Evolutionary conservation across 139 green algal genomes (phyloP), one percentile per base, ranked within the genome.

Genomic region (Chlorella sp.): DNA sequence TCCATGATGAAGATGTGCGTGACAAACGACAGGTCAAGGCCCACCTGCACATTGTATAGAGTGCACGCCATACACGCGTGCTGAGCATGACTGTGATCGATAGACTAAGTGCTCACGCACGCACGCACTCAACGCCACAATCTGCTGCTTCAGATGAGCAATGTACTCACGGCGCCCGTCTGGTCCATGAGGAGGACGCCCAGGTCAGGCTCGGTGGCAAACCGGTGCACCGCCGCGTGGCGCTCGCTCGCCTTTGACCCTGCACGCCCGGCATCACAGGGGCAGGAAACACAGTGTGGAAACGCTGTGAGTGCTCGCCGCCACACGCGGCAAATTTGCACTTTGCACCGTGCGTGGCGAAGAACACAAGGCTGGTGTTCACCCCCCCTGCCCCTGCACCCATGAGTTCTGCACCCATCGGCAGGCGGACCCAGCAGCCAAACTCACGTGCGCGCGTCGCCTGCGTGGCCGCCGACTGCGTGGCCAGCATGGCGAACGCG

Each of bases 1-100:
- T 99, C 95, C 94, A 98, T 95, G 26, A 99, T 77, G 70, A 96
- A 95, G 14, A 99, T 91, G 59, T 87, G 75, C 24, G 62, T 68
- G 20, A 91, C 93, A 77, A 97, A 98, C 23, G 77, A 88, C 59
- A 98, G 85, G 78, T 98, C 95, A 36, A 99, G 84, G 0, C 95
- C 95, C 32, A 97, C 88, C 65, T 4, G 86, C 78, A 67, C 82
- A 23, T 62, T 27, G 55, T 75, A 67, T 20, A 23, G 33, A 30
- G 31, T 55, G 32, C 31, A 1, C 31, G 26, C 20, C 62, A 69
- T 33, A 20, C 64, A 62, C 62, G 49, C 55, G n/a, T n/a, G n/a
- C n/a, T n/a, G n/a, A n/a, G n/a, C n/a, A n/a, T n/a, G n/a, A n/a
- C n/a, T n/a, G n/a, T n/a, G n/a, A n/a, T n/a, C n/a, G n/a, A n/a